Evolutionary conservation across 331 rosid genomes (phyloP).

Genomic region (Arachis monticola): DNA sequence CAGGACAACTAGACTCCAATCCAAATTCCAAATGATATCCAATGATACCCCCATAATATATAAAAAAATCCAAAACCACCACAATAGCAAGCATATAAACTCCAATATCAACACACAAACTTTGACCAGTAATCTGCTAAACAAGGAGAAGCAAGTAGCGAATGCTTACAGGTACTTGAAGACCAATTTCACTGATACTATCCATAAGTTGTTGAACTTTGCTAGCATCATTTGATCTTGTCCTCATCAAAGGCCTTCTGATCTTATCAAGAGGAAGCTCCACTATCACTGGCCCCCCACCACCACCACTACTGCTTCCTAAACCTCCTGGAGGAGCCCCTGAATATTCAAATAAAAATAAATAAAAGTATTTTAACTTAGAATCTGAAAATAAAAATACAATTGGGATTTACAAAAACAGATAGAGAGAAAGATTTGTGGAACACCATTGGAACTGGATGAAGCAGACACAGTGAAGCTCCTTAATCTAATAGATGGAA

Average conservation of each 20-base stretch:
- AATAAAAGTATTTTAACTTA: not conserved
- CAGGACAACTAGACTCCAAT: not conserved
- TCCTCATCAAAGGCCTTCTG: constrained; percentile 87
- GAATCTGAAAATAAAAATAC: not conserved
- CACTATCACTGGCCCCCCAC: constrained; percentile 78
- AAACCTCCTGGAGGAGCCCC: constrained; percentile 62
- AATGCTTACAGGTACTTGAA: constrained; percentile 82
- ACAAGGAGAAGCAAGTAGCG: not conserved
- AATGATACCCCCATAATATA: not conserved
- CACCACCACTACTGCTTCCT: constrained; percentile 50
- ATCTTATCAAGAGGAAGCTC: constrained; percentile 96
- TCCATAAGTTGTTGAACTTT: constrained; percentile 88
- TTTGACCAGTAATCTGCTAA: constrained; percentile 16
- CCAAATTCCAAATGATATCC: constrained; percentile 7
- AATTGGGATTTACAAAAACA: not conserved
- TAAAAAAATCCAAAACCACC: not conserved
- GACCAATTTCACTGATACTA: constrained; percentile 86
- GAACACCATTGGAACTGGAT: constrained; percentile 65
- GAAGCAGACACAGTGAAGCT: constrained; percentile 72
- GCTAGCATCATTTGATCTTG: constrained; percentile 73
- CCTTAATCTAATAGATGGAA: constrained; percentile 66
- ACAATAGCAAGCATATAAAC: not conserved
- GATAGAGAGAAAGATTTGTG: constrained; percentile 1
- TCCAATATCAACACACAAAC: not conserved
- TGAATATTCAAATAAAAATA: constrained; percentile 16